Base-by-base conservation (phyloP, 2,329 filamentous ascomycete genomes). In the Akanthomyces dipterigenus region DNA sequence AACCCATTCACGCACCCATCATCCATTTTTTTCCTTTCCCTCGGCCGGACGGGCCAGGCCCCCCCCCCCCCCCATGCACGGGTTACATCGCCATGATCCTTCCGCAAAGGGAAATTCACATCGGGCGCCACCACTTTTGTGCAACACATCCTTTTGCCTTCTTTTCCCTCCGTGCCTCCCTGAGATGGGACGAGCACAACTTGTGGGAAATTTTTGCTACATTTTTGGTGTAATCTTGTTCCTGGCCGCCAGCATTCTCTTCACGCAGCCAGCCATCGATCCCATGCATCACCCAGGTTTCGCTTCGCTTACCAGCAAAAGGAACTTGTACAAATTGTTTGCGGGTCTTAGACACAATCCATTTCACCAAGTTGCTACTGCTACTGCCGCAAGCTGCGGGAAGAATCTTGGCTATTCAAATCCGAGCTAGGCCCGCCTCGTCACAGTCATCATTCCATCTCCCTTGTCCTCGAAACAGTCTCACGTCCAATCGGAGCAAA, bases 91-190 rank as follows among this genome's bases (percentile, higher is more conserved):
- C 12, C 38, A n/a, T 43, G 26, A 49, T 22, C 34, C 34, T 58
- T 58, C 55, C 55, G 45, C 45, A 58, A 49, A 14, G 40, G 55
- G 55, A 40, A 58, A 58, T 58, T 42, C 45, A 46, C 43, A 56
- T 48, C 31, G 42, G 49, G 28, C 54, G 54, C 40, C 28, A 55
- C 42, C 42, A 38, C 42, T 38, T 38, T 48, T 56, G 54, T 56
- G 54, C 42, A 38, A 56, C 54, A 42, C 26, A 20, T 24, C n/a
- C 5, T 46, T 18, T 11, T 18, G 22, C 16, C 8, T 45, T 8
- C 7, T 34, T 7, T 5, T 16, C 51, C 28, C 12, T 43, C 26
- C 20, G n/a, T 38, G 31, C 14, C 2, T 34, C 31, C 31, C 31
- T 34, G 6, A 9, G 7, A 34, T 34, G 31, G 31, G 5, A 31